Conservation (phyloP, 2,329 filamentous ascomycete species). For the Neopestalotiopsis rosae region DNA sequence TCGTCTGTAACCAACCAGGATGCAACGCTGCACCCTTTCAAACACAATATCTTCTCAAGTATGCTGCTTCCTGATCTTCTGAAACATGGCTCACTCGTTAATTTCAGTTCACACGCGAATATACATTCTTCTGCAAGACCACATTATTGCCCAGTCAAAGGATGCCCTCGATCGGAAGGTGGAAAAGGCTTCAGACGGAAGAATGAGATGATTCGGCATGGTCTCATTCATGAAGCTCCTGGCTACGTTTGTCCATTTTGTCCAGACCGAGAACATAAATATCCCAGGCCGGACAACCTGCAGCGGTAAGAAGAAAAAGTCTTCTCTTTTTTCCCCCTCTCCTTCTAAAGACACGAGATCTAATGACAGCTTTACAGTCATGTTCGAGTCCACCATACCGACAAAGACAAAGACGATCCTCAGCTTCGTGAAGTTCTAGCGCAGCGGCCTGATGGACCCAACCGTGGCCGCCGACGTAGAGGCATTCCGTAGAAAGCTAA, state of each 20-base stretch:
- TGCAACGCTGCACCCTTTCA: slow-evolving; percentile 78
- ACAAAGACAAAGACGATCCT: neutral
- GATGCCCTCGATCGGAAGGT: slow-evolving; percentile 66
- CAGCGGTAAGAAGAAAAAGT: slow-evolving; percentile 69
- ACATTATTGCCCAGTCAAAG: slow-evolving; percentile 68
- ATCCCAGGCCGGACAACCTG: slow-evolving; percentile 92
- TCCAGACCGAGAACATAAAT: slow-evolving; percentile 89
- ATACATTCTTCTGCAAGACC: slow-evolving; percentile 70
- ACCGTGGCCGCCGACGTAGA: neutral
- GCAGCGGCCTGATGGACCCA: neutral
- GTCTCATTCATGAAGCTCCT: slow-evolving; percentile 89
- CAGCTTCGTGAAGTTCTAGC: neutral
- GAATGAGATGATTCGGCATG: slow-evolving; percentile 77
- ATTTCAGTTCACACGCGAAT: slow-evolving; percentile 70
- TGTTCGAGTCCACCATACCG: neutral
- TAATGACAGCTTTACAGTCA: neutral
- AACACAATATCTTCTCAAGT: slow-evolving; percentile 75
- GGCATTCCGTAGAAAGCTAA: neutral
- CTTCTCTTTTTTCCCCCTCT: slow-evolving; percentile 52
- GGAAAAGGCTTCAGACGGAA: slow-evolving; percentile 75
- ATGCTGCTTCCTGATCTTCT: slow-evolving; percentile 54
- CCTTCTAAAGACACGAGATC: neutral
- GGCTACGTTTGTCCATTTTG: slow-evolving; percentile 97
- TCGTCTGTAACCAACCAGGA: slow-evolving; percentile 63
- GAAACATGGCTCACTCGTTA: slow-evolving; percentile 45